Conservation (phyloP, 768 basidiomycete species). For the Agaricus blazei region DNA sequence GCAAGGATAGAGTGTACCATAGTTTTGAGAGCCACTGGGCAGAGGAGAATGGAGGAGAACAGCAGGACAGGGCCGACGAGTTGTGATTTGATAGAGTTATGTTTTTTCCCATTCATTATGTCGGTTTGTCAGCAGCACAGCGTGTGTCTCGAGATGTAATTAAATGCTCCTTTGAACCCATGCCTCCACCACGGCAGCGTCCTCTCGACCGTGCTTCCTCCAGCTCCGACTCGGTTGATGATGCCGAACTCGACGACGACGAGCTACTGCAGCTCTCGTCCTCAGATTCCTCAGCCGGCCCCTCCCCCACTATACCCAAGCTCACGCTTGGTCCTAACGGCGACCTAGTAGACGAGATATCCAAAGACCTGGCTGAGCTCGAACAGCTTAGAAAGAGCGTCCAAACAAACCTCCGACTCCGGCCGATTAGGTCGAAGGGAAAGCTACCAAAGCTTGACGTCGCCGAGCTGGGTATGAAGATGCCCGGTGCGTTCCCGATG, state of each 20-base stretch:
- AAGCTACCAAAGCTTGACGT: conserved; percentile 43
- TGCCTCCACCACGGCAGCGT: conserved; percentile 9
- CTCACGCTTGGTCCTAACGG: not conserved
- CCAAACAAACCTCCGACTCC: conserved; percentile 70
- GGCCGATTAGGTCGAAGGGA: conserved; percentile 64
- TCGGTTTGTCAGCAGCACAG: conserved; percentile 10
- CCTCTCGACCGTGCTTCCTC: conserved; percentile 6
- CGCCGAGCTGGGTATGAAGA: conserved; percentile 9
- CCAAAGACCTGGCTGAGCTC: conserved; percentile 61
- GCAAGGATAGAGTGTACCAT: conserved; percentile 24
- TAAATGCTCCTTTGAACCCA: conserved; percentile 1
- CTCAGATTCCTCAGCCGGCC: conserved; percentile 30
- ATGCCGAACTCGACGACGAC: conserved; percentile 31
- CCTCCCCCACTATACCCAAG: conserved; percentile 16
- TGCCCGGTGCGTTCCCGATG: conserved; percentile 21
- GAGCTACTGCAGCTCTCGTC: conserved; percentile 37
- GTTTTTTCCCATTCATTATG: not conserved
- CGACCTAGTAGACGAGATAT: conserved; percentile 46
- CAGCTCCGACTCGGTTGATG: conserved; percentile 11
- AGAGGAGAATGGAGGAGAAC: not conserved
- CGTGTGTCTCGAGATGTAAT: conserved; percentile 1
- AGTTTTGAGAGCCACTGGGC: conserved; percentile 13
- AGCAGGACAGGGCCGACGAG: not conserved
- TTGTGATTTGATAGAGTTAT: conserved; percentile 1
- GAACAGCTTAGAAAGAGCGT: conserved; percentile 68